Base-by-base conservation (phyloP, 2,329 filamentous ascomycete species). In the Stagonosporopsis vannaccii region DNA sequence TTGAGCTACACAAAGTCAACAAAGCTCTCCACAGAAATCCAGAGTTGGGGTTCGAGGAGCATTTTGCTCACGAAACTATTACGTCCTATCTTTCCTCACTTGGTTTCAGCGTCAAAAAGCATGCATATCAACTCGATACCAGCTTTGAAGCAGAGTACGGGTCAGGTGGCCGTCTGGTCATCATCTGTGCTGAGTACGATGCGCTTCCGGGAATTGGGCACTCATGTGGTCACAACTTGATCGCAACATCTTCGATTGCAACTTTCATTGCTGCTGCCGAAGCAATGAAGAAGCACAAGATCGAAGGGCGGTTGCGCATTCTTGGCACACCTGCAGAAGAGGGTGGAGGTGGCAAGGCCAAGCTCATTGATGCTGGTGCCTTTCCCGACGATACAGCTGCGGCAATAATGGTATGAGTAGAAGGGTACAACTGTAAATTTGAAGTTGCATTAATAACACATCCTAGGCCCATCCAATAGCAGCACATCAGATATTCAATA, bases 251-350 rank as follows among this genome's bases (percentile, higher is more conserved):
- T 2, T 82, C 81, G 0, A 68, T 84, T 9, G 77, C 80, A 1
- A 81, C 72, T 2, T 80, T 77, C 22, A 63, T 86, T 2, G 82
- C 80, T 3, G 75, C 82, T 0, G 81, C 80, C 0, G 70, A 79
- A 23, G 66, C 80, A 2, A 73, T 85, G 60, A 76, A 72, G 19
- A 65, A 73, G 12, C 72, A 78, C 36, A 60, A 68, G 1, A 69
- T 85, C 2, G 64, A 77, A 0, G 82, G 82, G 4, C 79, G 77
- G 47, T 68, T 82, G 25, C 70, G 80, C 8, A 65, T 84, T 30
- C 77, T 83, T 35, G 83, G 83, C 17, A 85, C 83, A 0, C 83
- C 83, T 0, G 83, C 81, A 2, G 82, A 85, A 63, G 82, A 85
- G 70, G 79, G 80, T 61, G 79, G 79, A 64, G 80, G 81, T 3